Evolutionary conservation across 2,329 filamentous ascomycete genomes (phyloP), one percentile per base, ranked within the genome.

Genomic region (Alternaria metachromatica): DNA sequence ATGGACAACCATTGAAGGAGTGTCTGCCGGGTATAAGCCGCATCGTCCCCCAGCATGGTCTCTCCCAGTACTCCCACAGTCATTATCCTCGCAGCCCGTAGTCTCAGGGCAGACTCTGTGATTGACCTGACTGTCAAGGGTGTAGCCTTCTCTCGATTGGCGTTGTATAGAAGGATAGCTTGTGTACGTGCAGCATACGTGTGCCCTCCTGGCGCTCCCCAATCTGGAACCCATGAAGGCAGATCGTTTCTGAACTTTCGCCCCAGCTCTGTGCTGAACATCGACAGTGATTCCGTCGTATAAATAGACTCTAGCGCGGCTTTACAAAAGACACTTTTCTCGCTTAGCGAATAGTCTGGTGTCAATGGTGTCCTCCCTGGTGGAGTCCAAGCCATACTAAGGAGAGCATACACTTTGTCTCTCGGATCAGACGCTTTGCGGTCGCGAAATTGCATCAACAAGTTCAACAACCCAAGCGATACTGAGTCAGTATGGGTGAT

Each of bases 191-290:
- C 20, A 3, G 23, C 18, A 12, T 59, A 61, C n/a, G 26, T 53
- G 3, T 51, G 37, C 12, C 54, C 41, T 13, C 61, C 61, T 5
- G 66, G 64, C 6, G 63, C 53, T 23, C 58, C 50, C 71, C 68
- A 75, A 49, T 74, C 68, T 0, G 72, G 69, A 5, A 69, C 72
- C 70, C 69, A 74, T 1, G 65, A 70, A 9, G 70, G 69, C 20
- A 74, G n/a, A 41, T 72, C 65, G 7, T 57, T 21, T 5, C 67
- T 30, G 30, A 50, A 65, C 28, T 69, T 70, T 45, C 67, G 63
- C 20, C 65, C 65, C 0, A 66, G 25, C 18, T 69, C 71, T 20
- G 53, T 67, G 26, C 55, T 65, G n/a, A 71, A 55, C 2, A 69
- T 53, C 0, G 64, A 64, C 6, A 51, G 56, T 20, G 26, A 50